Percentiles rank a stretch among this genome's conserved stretches.
Evolutionary conservation across 2,329 filamentous ascomycete species (phyloP).

Genomic region (Karstenula rhodostoma): DNA sequence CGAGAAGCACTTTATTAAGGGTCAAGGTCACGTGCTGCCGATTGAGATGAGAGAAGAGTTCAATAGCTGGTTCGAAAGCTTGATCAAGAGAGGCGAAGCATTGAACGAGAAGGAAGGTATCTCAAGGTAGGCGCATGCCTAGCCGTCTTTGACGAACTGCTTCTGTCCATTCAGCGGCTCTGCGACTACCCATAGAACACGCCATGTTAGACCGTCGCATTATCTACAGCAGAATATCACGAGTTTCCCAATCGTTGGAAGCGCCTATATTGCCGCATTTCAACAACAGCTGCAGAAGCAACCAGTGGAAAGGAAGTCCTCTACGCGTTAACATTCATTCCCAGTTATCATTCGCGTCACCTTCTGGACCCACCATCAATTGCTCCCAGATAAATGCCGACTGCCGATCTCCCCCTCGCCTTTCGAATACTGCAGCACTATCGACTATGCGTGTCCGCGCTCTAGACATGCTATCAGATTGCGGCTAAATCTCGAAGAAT

Average conservation of each 20-base stretch:
- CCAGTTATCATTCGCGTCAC: too few species aligned
- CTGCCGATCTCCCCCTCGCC: background rate
- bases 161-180: background rate
- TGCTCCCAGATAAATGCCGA: background rate
- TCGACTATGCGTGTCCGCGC: background rate
- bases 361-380: background rate
- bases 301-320: too few species aligned
- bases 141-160: background rate
- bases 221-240: background rate
- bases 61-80: conserved; percentile 67
- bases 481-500: conserved; percentile 3
- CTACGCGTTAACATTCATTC: too few species aligned
- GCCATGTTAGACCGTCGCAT: background rate
- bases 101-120: conserved; percentile 46
- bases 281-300: background rate
- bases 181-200: background rate
- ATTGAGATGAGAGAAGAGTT: conserved; percentile 77
- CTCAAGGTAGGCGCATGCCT: background rate
- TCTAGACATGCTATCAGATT: background rate
- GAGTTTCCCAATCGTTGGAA: background rate
- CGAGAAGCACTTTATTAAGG: conserved; percentile 70
- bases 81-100: conserved; percentile 62
- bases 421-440: background rate
- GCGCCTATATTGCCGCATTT: background rate
- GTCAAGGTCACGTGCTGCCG: conserved; percentile 77